phyloP scores from a whole-genome alignment of 2,329 filamentous ascomycete genomes.

The Penicillium vulpinum region DNA sequence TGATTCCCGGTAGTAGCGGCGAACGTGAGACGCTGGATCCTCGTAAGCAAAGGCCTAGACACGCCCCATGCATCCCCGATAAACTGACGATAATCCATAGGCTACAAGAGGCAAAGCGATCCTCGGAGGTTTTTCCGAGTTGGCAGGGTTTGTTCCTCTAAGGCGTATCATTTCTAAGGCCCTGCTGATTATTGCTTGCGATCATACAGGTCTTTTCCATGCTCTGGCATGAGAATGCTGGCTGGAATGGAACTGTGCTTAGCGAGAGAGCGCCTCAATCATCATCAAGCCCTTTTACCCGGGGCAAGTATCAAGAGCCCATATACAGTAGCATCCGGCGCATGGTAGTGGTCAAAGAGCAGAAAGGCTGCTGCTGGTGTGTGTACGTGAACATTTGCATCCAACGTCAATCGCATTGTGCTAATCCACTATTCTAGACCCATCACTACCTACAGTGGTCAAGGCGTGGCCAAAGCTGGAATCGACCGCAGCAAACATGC shows the following conservation, averaged over 20 bases:
- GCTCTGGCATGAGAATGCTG: conserved; percentile 35
- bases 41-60: conserved; percentile 7
- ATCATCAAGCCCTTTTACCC: conserved; percentile 10
- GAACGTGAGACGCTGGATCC: conserved; percentile 10
- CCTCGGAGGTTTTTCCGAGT: conserved; percentile 18
- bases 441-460: conserved; percentile 42
- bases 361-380: conserved; percentile 33
- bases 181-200: neutral
- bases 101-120: conserved; percentile 13
- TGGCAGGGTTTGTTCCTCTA: conserved; percentile 17
- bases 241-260: conserved; percentile 12
- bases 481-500: conserved; percentile 41
- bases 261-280: neutral
- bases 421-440: conserved; percentile 28
- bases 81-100: neutral
- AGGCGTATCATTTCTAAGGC: neutral
- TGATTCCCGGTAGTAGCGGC: neutral
- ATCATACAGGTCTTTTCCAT: conserved; percentile 23
- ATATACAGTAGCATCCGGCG: conserved; percentile 34
- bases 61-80: neutral
- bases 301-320: conserved; percentile 23
- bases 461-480: conserved; percentile 39
- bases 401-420: neutral
- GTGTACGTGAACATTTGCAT: conserved; percentile 28
- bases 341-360: conserved; percentile 34